A percentile compares a stretch with the other conserved stretches of the same genome.
Conservation (phyloP, 257 asterid genomes). For the Solanum rostratum region DNA sequence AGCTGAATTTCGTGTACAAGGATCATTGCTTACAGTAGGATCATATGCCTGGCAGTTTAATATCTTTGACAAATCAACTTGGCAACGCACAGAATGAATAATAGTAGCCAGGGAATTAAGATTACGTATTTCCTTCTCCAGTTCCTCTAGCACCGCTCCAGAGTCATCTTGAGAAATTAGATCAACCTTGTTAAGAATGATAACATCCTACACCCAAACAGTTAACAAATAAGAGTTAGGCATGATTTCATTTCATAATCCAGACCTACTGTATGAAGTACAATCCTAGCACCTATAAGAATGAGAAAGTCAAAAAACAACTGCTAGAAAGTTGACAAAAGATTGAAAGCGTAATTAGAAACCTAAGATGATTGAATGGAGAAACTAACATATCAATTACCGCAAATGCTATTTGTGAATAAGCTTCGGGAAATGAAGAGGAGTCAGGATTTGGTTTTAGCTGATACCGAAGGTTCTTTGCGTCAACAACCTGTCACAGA, state of each 20-base stretch:
- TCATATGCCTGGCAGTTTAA: constrained; percentile 78
- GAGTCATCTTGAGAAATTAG: constrained; percentile 47
- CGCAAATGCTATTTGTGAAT: constrained; percentile 89
- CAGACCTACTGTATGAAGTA: not conserved
- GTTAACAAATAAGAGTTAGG: not conserved
- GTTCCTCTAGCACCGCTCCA: constrained; percentile 40
- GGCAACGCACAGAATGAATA: constrained; percentile 67
- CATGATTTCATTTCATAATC: not conserved
- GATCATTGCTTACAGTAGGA: constrained; percentile 36
- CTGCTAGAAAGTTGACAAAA: not conserved
- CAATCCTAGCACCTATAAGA: not conserved
- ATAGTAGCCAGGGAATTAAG: constrained; percentile 77
- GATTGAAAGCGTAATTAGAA: not conserved
- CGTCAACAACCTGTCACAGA: constrained; percentile 76
- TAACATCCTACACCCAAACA: constrained; percentile 60
- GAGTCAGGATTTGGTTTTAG: constrained; percentile 57
- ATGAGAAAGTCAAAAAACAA: not conserved
- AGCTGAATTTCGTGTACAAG: not conserved
- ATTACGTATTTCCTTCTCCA: constrained; percentile 66
- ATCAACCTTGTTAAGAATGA: constrained; percentile 92
- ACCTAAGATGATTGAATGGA: not conserved
- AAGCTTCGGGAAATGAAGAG: constrained; percentile 92
- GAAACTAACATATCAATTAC: constrained; percentile 21
- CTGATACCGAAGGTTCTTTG: constrained; percentile 89
- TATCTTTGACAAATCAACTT: constrained; percentile 68